phyloP scores from a whole-genome alignment of 148 eudicot genomes.

The Rhododendron kiyosumense region DNA sequence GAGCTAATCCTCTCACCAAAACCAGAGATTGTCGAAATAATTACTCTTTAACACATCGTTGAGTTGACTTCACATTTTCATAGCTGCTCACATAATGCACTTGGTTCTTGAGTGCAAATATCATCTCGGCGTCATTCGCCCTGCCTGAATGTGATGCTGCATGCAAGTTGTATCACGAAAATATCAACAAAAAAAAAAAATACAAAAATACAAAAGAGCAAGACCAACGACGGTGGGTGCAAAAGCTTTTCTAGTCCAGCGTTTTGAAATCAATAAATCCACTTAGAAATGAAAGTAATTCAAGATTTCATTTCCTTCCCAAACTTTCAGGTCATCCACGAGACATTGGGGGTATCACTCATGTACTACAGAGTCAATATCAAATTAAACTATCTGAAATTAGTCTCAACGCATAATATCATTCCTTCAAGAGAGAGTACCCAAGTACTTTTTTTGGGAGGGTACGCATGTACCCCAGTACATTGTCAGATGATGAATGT shows the following conservation, averaged over 20 bases:
- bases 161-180: background rate
- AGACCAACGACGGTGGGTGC: background rate
- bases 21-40: background rate
- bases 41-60: background rate
- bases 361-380: background rate
- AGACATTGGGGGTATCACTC: background rate
- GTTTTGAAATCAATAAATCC: background rate
- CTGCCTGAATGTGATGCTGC: constrained; percentile 8
- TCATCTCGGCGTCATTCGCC: constrained; percentile 12
- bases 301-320: background rate
- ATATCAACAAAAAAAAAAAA: background rate
- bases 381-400: background rate
- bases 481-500: background rate
- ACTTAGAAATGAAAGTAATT: background rate
- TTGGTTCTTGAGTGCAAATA: background rate
- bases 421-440: too few relatives aligned
- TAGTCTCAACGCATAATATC: background rate
- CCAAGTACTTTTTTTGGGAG: too few relatives aligned
- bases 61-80: background rate
- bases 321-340: background rate
- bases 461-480: background rate
- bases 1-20: background rate
- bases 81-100: background rate
- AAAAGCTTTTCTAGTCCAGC: background rate
- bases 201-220: too few relatives aligned